phyloP scores from a whole-genome alignment of 129 eudicot genomes.

The Silybum marianum region DNA sequence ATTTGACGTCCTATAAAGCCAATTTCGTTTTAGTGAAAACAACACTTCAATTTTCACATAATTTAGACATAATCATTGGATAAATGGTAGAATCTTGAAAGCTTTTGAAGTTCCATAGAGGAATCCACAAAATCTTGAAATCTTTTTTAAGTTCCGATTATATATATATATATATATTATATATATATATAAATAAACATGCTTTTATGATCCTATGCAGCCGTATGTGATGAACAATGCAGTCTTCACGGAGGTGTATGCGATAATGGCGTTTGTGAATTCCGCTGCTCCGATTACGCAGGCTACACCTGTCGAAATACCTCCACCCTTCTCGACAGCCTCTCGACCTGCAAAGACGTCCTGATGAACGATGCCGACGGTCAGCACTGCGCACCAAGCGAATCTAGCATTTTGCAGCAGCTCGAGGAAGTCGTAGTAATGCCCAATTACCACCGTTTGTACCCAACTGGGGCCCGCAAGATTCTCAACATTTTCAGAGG shows the following conservation, averaged over 20 bases:
- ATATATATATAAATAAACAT: background rate
- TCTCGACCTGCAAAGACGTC: conserved; percentile 78
- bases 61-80: background rate
- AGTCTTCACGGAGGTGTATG: conserved; percentile 99
- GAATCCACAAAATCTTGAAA: background rate
- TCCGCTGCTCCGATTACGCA: conserved; percentile 96
- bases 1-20: no score
- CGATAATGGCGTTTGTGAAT: conserved; percentile 92
- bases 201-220: conserved; percentile 47
- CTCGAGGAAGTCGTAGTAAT: conserved; percentile 94
- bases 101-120: background rate
- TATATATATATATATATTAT: no score
- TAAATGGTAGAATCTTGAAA: background rate
- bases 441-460: conserved; percentile 91
- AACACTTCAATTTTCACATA: background rate
- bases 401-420: conserved; percentile 81
- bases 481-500: conserved; percentile 71
- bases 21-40: no score
- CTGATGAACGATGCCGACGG: conserved; percentile 62
- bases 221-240: conserved; percentile 95
- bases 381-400: conserved; percentile 96
- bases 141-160: background rate
- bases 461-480: conserved; percentile 88
- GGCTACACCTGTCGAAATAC: conserved; percentile 95
- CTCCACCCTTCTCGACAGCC: conserved; percentile 72